Percentiles rank a stretch among this genome's conserved stretches.
These are phyloP conservation scores for Protomyces pachydermus DNA, from an alignment of 1,139 yeast genomes.

Conservation along the genomic window DNA sequence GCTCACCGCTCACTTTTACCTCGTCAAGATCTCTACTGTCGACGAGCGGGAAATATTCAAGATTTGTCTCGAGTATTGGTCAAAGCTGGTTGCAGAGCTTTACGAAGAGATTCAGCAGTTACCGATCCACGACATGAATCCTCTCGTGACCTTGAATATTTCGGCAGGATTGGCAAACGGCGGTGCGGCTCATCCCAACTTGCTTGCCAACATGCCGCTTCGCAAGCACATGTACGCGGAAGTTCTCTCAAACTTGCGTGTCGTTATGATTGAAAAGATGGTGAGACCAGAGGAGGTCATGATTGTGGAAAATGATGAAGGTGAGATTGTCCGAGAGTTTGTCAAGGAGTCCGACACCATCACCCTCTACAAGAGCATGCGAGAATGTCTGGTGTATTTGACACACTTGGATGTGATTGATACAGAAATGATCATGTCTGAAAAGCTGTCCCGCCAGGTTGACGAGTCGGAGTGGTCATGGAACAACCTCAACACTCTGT, in stretches of 20 bases:
- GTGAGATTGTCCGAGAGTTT: conserved; percentile 95
- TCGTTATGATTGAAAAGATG: conserved; percentile 93
- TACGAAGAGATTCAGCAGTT: conserved; percentile 79
- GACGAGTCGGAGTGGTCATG: conserved; percentile 99
- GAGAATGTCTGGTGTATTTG: conserved; percentile 89
- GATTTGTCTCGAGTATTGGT: conserved; percentile 93
- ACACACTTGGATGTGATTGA: conserved; percentile 94
- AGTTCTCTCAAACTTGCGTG: conserved; percentile 72
- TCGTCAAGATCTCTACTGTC: conserved; percentile 78
- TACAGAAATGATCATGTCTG: conserved; percentile 89
- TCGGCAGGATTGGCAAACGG: conserved; percentile 49
- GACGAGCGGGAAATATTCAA: conserved; percentile 95
- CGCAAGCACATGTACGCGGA: conserved; percentile 78
- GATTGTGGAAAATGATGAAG: conserved; percentile 96
- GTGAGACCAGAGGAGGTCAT: conserved; percentile 90
- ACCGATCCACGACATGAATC: conserved; percentile 66
- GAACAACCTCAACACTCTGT: conserved; percentile 92
- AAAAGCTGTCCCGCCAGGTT: conserved; percentile 82
- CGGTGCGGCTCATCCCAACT: conserved; percentile 83
- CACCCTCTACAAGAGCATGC: conserved; percentile 87
- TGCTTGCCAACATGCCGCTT: conserved; percentile 68
- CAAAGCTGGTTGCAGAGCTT: conserved; percentile 69
- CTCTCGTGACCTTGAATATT: conserved; percentile 61
- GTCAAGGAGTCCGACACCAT: conserved; percentile 96
- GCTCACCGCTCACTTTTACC: conserved; percentile 68